Evolutionary conservation across 345 rosid genomes (phyloP), one percentile per base, ranked within the genome.

Genomic region (Raphanus sativus): DNA sequence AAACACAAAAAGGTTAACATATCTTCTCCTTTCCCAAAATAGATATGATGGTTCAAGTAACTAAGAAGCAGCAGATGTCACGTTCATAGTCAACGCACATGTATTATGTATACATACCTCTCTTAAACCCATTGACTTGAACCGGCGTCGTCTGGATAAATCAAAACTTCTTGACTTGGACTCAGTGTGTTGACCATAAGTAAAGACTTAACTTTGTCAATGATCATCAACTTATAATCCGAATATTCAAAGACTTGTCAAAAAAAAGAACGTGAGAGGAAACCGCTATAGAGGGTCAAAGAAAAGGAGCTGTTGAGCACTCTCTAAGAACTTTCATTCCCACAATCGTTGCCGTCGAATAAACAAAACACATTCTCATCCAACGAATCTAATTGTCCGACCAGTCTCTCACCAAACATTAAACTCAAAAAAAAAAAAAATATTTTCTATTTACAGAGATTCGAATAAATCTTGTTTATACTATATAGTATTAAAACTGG

Each of bases 231-330:
- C 17, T 56, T 21, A 16, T 56, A 21, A 55, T 8, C 17, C 55
- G 55, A 48, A 48, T 48, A 48, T 48, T 48, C 8, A 48, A 21
- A 3, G 4, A 17, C 12, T 42, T 42, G 24, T 2, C 3, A 59
- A 11, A 58, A 4, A 33, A 33, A 62, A 11, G 5, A 64, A 54
- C 17, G 75, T 72, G 45, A 28, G 42, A 38, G 66, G 75, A 73
- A 73, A 73, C 16, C 21, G 62, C 50, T 68, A 21, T 62, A 29
- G 24, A 29, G 24, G 15, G 62, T 58, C 32, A 73, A 45, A 30
- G 52, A 48, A 29, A 65, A 36, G 64, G 52, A 74, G 77, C 71
- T 74, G 77, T 25, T 74, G 55, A 65, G 77, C 77, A 74, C 21
- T 38, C 12, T 67, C 30, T 2, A 65, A 62, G 69, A 45, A 38